Evolutionary conservation across 2,329 filamentous ascomycete genomes (phyloP), one percentile per base, ranked within the genome.

Genomic region (Fusarium albosuccineum): DNA sequence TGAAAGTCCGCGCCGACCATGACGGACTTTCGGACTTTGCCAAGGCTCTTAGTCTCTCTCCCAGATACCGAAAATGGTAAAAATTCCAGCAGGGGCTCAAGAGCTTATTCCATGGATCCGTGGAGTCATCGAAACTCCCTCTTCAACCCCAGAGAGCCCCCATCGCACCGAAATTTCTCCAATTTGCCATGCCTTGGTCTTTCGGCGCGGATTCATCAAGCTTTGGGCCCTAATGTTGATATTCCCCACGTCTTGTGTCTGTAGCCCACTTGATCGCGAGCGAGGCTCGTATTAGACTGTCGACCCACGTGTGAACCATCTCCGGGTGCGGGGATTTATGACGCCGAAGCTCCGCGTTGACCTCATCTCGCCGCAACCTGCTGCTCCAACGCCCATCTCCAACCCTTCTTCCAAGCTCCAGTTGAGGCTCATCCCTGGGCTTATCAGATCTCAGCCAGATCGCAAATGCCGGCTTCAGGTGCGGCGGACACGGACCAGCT

Each of bases 401-500:
- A 64, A 53, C 66, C 55, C 16, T 45, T 14, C 30, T 33, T 39
- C 40, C 51, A 26, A 44, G 30, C 16, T 17, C 40, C 9, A 36
- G 22, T 22, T 53, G 11, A 33, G 11, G 30, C 30, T 68, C 14
- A 13, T 48, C 37, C 17, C 13, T n/a, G n/a, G 29, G 39, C 36
- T 26, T 42, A 45, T 45, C 45, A 49, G 40, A 16, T 27, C 27
- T 26, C 11, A 44, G 16, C 9, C 48, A 36, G 5, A 44, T 48
- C 30, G 9, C 16, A 55, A 27, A 69, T 68, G 66, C 67, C 62
- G 5, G 36, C 26, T 9, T 36, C 66, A 22, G 37, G 46, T 2
- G 29, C 17, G 40, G 52, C 57, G 36, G 59, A 59, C 37, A 33
- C 66, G 17, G 67, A 70, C 30, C 66, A 72, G 57, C 54, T 72